Percentiles rank a stretch among this genome's conserved stretches.
Conservation (phyloP, 306 rosid genomes). For the Senna tora region DNA sequence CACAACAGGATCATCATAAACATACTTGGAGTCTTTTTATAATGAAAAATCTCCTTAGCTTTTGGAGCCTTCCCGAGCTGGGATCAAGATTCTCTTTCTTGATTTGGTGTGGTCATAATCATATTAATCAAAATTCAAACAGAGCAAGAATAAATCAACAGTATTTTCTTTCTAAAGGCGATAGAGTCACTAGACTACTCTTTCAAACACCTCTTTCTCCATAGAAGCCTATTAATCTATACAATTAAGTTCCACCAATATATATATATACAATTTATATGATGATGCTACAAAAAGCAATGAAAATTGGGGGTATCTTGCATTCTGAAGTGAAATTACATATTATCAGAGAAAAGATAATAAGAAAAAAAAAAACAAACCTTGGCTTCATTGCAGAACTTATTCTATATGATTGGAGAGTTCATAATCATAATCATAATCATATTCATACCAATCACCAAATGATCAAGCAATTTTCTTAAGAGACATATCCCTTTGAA, state of each 20-base stretch:
- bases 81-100: too few species aligned
- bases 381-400: constrained; percentile 14
- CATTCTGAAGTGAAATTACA: not conserved
- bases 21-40: too few species aligned
- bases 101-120: too few species aligned
- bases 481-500: constrained; percentile 39
- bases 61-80: too few species aligned
- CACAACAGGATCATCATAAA: too few species aligned
- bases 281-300: not conserved
- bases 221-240: not conserved
- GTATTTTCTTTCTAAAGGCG: too few species aligned
- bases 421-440: not conserved
- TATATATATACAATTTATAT: not conserved
- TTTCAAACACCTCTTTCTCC: too few species aligned
- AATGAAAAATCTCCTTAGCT: too few species aligned
- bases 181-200: too few species aligned
- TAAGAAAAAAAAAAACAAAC: not conserved
- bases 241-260: too few species aligned
- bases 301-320: not conserved
- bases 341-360: not conserved
- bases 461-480: constrained; percentile 40
- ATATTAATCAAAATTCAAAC: too few species aligned
- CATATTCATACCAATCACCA: not conserved
- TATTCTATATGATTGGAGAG: not conserved
- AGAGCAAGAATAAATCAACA: too few species aligned